Conservation (phyloP, 1,284 basidiomycete genomes). For the Sanghuangporus sanghuang region DNA sequence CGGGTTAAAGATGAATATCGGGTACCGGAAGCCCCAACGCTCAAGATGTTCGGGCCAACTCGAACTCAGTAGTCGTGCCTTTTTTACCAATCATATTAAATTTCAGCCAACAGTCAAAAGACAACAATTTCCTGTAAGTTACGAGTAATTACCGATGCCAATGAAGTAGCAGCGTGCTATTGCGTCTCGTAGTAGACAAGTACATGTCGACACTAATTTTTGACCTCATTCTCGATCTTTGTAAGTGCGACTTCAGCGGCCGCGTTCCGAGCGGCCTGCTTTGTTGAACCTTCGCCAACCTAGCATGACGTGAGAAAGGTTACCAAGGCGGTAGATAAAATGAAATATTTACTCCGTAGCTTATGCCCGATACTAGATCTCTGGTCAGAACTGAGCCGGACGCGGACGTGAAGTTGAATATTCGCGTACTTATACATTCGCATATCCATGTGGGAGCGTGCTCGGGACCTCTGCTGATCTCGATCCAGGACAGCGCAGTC, state of each 20-base stretch:
- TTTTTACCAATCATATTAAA: too few relatives aligned
- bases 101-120: too few relatives aligned
- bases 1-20: too few relatives aligned
- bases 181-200: too few relatives aligned
- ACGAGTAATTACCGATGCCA: too few relatives aligned
- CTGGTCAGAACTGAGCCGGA: neutral
- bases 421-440: conserved; percentile 11
- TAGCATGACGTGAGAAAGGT: neutral
- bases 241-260: neutral
- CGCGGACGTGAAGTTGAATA: neutral
- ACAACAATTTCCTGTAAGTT: too few relatives aligned
- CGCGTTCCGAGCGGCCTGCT: conserved; percentile 12
- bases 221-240: conserved; percentile 20
- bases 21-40: too few relatives aligned
- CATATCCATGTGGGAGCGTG: conserved; percentile 16
- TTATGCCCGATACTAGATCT: conserved; percentile 9
- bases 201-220: conserved; percentile 19
- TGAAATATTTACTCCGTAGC: conserved; percentile 6
- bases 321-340: neutral
- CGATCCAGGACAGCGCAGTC: conserved; percentile 14
- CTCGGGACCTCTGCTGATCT: conserved; percentile 8
- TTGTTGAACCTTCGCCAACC: conserved; percentile 9
- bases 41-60: too few relatives aligned
- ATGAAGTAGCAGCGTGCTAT: too few relatives aligned
- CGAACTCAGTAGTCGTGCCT: too few relatives aligned